A percentile compares a stretch with the other conserved stretches of the same genome.
Evolutionary conservation across 2,329 filamentous ascomycete species (phyloP).

Genomic region (Tolypocladium amazonense): DNA sequence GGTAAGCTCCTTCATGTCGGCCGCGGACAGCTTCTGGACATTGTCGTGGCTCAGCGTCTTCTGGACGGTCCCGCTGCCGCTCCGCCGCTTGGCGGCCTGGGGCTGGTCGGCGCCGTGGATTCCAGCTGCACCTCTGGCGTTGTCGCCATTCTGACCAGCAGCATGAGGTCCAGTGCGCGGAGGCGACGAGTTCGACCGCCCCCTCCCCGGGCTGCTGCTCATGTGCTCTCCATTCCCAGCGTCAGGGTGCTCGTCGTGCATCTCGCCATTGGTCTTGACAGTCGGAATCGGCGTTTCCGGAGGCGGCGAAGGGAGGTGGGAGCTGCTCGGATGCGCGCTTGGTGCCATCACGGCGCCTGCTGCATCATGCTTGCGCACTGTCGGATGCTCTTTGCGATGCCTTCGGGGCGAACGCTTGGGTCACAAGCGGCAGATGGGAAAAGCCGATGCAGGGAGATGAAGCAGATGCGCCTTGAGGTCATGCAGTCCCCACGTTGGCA

Average conservation of each 20-base stretch:
- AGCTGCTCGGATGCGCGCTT: constrained; percentile 11
- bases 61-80: constrained; percentile 18
- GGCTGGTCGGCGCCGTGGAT: neutral
- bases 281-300: neutral
- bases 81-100: constrained; percentile 9
- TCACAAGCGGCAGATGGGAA: neutral
- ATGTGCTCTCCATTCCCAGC: neutral
- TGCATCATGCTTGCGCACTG: neutral
- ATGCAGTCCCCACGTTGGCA: neutral
- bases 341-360: constrained; percentile 11
- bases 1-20: constrained; percentile 47
- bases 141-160: neutral
- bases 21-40: constrained; percentile 44
- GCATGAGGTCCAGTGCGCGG: neutral
- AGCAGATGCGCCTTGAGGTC: neutral
- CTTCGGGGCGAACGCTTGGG: neutral
- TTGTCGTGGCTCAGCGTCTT: constrained; percentile 27
- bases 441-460: neutral
- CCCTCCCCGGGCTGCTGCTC: neutral
- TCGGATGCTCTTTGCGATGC: neutral
- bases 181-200: neutral
- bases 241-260: neutral
- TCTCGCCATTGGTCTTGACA: neutral
- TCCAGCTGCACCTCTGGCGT: neutral
- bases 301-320: constrained; percentile 6